Base-by-base conservation (phyloP, 805 yeast genomes). In the Yamadazyma endophytica region DNA sequence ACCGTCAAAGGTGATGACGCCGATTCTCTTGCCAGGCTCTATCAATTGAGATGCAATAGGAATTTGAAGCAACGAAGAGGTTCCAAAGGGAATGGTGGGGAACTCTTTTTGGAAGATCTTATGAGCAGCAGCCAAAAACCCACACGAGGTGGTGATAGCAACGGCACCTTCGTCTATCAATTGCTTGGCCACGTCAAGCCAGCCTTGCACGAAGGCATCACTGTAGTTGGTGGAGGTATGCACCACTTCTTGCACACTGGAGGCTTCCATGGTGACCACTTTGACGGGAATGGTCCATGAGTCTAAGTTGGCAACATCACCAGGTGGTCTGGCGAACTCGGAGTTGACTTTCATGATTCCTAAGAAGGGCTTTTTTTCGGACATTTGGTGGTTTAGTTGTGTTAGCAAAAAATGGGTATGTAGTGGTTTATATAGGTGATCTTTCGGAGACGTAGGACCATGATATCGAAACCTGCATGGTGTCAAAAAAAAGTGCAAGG, bases 101-200 rank as follows among this genome's bases (percentile, higher is more conserved):
- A 47, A 43, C 32, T 36, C 35, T 2, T 36, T 37, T 2, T 49
- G 40, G 6, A 57, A 19, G 12, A 51, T 38, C 8, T 39, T 18
- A 26, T 58, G 63, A 13, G 50, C 39, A 23, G 52, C 55, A 2
- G 61, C 58, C 4, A 58, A 42, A 35, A 58, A 58, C 9, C 63
- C 64, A 42, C 64, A 58, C 2, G 62, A 54, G 4, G 63, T 56
- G 14, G 54, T 49, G 9, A 54, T 40, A 12, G 61, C 64, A 31
- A 54, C 37, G 6, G 60, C 60, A 7, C 65, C 65, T 24, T 48
- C 44, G 1, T 43, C 41, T 9, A 46, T 47, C 9, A 57, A 33
- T n/a, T 33, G 39, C 12, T 44, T 28, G 18, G 53, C 49, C 4
- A 56, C 56, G 13, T 47, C 49, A 17, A 47, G 46, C 38, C 52